Conservation (phyloP, 2,329 filamentous ascomycete genomes). For the Cladophialophora chaetospira region DNA sequence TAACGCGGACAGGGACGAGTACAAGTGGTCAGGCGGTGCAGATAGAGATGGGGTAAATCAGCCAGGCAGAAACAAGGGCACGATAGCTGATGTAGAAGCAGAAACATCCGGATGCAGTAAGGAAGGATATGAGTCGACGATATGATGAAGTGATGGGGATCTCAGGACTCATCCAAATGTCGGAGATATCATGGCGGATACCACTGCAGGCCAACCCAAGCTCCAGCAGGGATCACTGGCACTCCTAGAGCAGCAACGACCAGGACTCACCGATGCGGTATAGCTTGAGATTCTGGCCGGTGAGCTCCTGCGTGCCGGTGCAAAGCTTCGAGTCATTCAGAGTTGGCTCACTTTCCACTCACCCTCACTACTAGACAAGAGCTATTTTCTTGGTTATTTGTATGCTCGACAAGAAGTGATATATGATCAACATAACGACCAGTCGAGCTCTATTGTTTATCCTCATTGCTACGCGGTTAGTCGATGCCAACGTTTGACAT, state of each 20-base stretch:
- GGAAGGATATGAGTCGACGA: constrained; percentile 8
- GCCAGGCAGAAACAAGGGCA: constrained; percentile 5
- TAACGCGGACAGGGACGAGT: neutral
- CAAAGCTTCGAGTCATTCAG: neutral
- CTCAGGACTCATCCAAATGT: constrained; percentile 6
- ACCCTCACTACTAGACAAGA: neutral
- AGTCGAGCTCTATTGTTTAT: too few relatives aligned
- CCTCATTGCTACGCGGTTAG: too few relatives aligned
- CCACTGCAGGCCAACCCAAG: neutral
- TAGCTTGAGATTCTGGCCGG: neutral
- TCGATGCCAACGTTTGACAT: neutral
- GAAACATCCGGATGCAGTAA: constrained; percentile 2
- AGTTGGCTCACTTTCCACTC: neutral
- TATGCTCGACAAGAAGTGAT: too few relatives aligned
- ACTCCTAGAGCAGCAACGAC: neutral
- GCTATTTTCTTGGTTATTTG: too few relatives aligned
- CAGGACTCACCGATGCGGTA: neutral
- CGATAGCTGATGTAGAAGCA: too few relatives aligned
- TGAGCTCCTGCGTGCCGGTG: neutral
- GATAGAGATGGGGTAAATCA: neutral
- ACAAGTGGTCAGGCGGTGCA: constrained; percentile 2
- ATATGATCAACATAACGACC: too few relatives aligned
- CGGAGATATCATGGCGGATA: constrained; percentile 4
- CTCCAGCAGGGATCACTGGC: neutral
- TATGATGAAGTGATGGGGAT: constrained; percentile 9